phyloP scores from a whole-genome alignment of 106 monocot genomes.

The Dioscorea dumetorum region DNA sequence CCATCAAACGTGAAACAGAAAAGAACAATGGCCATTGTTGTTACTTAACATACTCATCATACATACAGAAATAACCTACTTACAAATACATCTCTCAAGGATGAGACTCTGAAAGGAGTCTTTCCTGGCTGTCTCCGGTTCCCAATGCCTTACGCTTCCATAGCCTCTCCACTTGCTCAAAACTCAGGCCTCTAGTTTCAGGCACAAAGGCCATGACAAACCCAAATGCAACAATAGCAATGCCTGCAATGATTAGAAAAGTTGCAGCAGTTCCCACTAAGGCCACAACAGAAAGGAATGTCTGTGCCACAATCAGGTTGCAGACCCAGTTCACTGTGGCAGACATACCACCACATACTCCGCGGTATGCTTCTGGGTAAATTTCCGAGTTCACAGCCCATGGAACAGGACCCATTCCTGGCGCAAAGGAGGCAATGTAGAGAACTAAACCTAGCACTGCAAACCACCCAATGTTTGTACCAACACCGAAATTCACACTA shows the following conservation, averaged over 20 bases:
- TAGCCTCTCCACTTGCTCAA: constrained; percentile 79
- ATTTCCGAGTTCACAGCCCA: constrained; percentile 98
- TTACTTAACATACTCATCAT: too few relatives aligned
- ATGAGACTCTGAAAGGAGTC: constrained; percentile 14
- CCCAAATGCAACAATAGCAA: constrained; percentile 53
- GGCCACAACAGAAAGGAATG: constrained; percentile 58
- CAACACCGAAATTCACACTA: not conserved
- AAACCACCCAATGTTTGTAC: constrained; percentile 42
- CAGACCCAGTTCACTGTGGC: constrained; percentile 93
- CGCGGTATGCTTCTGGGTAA: constrained; percentile 82
- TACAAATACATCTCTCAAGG: too few relatives aligned
- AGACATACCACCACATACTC: constrained; percentile 88
- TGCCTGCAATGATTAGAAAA: constrained; percentile 58
- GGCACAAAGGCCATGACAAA: constrained; percentile 69
- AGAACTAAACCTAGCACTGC: constrained; percentile 73
- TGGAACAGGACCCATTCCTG: constrained; percentile 98
- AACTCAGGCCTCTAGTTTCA: constrained; percentile 88
- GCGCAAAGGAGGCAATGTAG: constrained; percentile 79
- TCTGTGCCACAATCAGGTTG: constrained; percentile 82
- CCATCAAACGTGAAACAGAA: too few relatives aligned
- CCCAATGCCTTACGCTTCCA: constrained; percentile 87
- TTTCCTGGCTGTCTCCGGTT: constrained; percentile 8
- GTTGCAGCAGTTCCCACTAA: constrained; percentile 57
- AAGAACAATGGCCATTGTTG: too few relatives aligned
- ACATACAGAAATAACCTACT: too few relatives aligned